phyloP scores from a whole-genome alignment of 73 alveolate genomes.

The Tetrahymena borealis region DNA sequence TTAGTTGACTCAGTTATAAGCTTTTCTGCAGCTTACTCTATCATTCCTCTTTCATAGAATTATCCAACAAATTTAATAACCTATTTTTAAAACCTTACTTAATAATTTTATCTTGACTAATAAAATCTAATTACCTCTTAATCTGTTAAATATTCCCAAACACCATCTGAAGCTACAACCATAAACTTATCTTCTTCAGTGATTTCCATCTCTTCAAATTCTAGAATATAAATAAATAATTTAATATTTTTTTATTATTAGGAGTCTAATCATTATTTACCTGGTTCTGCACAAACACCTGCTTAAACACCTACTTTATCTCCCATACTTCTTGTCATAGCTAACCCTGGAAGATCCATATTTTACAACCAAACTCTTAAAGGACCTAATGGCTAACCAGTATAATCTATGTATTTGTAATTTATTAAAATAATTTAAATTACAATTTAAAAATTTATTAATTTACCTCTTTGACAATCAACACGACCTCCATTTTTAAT shows the following conservation, averaged over 20 bases:
- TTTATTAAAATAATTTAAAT: slow-evolving; percentile 61
- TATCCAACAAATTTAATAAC: slow-evolving; percentile 22
- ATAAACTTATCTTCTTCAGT: slow-evolving; percentile 22
- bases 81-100: neutral
- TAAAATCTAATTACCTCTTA: slow-evolving; percentile 9
- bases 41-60: slow-evolving; percentile 9
- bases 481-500: slow-evolving; percentile 64
- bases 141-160: slow-evolving; percentile 31
- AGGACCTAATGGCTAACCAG: slow-evolving; percentile 87
- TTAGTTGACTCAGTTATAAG: slow-evolving; percentile 25
- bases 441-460: neutral
- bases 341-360: slow-evolving; percentile 93
- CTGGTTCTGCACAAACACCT: slow-evolving; percentile 75
- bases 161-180: slow-evolving; percentile 41
- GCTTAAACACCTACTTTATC: slow-evolving; percentile 78
- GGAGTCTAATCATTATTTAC: neutral
- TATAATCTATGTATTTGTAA: slow-evolving; percentile 37
- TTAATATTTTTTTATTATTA: neutral
- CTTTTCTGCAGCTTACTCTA: slow-evolving; percentile 36
- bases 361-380: slow-evolving; percentile 87
- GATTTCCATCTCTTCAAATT: neutral
- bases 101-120: neutral
- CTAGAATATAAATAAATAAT: neutral
- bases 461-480: slow-evolving; percentile 47
- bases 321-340: slow-evolving; percentile 95